These are phyloP conservation scores for Parmelia sp. DNA, from an alignment of 495 filamentous ascomycete species.

Conservation along the genomic window DNA sequence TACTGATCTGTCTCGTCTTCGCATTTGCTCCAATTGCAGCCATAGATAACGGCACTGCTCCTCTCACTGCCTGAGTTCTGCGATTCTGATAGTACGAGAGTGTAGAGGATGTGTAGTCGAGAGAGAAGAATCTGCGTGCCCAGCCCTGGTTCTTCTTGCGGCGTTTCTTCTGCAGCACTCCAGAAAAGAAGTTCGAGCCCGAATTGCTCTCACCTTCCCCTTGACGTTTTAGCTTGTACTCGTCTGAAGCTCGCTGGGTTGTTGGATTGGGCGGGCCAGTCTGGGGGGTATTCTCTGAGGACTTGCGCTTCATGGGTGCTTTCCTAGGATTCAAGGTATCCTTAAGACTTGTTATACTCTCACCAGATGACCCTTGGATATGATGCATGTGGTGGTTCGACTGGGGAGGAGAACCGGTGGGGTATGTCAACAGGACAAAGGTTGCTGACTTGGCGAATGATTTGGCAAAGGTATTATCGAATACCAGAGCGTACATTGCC, in stretches of 20 bases:
- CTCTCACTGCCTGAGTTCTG: constrained; percentile 81
- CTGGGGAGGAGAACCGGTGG: constrained; percentile 74
- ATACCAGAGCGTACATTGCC: constrained; percentile 93
- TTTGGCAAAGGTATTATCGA: constrained; percentile 98
- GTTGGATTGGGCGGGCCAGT: background rate
- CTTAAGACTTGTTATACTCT: constrained; percentile 18
- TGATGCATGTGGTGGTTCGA: constrained; percentile 62
- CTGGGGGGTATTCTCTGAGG: constrained; percentile 25
- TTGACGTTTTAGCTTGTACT: constrained; percentile 3
- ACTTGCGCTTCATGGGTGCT: constrained; percentile 12
- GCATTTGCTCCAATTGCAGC: constrained; percentile 87
- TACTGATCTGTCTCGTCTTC: constrained; percentile 80
- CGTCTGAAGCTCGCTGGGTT: constrained; percentile 8
- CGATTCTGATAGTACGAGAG: constrained; percentile 93
- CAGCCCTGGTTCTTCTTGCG: constrained; percentile 91
- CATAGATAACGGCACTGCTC: constrained; percentile 84
- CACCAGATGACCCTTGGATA: constrained; percentile 22
- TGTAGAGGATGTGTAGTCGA: constrained; percentile 86
- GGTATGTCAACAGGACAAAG: constrained; percentile 89
- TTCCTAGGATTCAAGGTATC: constrained; percentile 19
- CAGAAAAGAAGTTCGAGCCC: constrained; percentile 59
- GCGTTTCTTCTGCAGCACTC: constrained; percentile 78
- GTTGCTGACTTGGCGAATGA: constrained; percentile 90
- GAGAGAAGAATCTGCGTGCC: constrained; percentile 86
- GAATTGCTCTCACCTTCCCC: constrained; percentile 3